Evolutionary conservation across 176 grass and related monocot genomes (phyloP).

Genomic region (Thalia dealbata): DNA sequence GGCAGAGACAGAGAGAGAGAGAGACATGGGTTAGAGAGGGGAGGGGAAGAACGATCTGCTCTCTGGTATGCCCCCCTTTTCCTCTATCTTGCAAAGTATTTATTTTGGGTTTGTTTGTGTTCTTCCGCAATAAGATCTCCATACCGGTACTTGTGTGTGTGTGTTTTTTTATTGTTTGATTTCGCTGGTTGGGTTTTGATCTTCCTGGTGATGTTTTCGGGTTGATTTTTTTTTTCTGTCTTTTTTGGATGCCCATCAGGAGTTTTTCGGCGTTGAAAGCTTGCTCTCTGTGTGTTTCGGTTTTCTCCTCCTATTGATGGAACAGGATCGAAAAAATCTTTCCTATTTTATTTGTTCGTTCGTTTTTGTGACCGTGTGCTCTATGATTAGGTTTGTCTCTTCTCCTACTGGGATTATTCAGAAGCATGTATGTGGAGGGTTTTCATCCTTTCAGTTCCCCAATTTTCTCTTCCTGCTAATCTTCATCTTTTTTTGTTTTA

Average conservation of each 20-base stretch:
- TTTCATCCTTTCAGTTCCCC: not conserved
- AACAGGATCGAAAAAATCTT: not conserved
- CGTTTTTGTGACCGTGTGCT: no score
- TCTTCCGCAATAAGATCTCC: no score
- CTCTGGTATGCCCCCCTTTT: not conserved
- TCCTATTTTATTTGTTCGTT: no score
- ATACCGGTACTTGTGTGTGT: not conserved
- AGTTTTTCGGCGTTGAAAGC: not conserved
- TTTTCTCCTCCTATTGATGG: no score
- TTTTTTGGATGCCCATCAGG: not conserved
- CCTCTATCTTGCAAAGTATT: not conserved
- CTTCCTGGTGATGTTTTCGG: not conserved
- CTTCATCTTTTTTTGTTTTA: not conserved
- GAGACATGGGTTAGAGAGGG: constrained; percentile 14
- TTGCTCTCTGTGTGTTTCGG: not conserved
- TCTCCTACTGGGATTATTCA: no score
- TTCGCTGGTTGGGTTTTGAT: not conserved
- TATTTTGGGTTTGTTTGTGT: not conserved
- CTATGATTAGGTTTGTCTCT: no score
- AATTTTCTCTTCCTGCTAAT: no score
- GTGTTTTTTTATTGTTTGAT: not conserved
- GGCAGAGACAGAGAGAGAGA: not conserved
- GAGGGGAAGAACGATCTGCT: constrained; percentile 7
- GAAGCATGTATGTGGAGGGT: not conserved
- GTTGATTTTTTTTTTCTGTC: not conserved